Percentiles rank a stretch among this genome's conserved stretches.
Evolutionary conservation across 176 grass and related monocot species (phyloP).

Genomic region (Phyllostachys edulis): DNA sequence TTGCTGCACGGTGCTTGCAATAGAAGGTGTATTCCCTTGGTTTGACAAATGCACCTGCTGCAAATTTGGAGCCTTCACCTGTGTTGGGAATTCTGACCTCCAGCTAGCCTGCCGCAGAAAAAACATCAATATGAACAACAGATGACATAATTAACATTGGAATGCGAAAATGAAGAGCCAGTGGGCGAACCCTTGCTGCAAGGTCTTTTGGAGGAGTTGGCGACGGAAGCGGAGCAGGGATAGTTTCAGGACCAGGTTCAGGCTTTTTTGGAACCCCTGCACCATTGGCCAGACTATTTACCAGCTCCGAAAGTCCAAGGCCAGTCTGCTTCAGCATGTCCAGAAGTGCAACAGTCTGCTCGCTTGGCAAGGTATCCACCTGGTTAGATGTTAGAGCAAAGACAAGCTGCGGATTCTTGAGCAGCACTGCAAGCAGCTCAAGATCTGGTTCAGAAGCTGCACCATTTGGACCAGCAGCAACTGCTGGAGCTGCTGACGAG

Average conservation of each 20-base stretch:
- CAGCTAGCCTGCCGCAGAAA: slow-evolving; percentile 59
- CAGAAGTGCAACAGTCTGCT: slow-evolving; percentile 72
- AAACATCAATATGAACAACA: slow-evolving; percentile 26
- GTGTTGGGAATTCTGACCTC: slow-evolving; percentile 51
- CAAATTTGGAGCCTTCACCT: slow-evolving; percentile 4
- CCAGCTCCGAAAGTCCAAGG: slow-evolving; percentile 57
- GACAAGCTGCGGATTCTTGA: slow-evolving; percentile 90
- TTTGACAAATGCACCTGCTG: slow-evolving; percentile 30
- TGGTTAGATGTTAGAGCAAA: slow-evolving; percentile 83
- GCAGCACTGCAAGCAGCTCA: slow-evolving; percentile 85
- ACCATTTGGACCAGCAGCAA: slow-evolving; percentile 22
- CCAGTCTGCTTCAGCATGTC: slow-evolving; percentile 89
- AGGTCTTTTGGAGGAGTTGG: slow-evolving; percentile 73
- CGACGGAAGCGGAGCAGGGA: slow-evolving; percentile 79
- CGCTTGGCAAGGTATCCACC: slow-evolving; percentile 41
- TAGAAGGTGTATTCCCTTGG: slow-evolving; percentile 6
- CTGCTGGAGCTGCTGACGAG: slow-evolving; percentile 37
- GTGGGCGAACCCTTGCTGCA: slow-evolving; percentile 54
- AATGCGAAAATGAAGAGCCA: slow-evolving; percentile 8
- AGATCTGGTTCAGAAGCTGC: slow-evolving; percentile 54
- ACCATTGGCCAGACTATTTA: slow-evolving; percentile 38
- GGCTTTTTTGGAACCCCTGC: slow-evolving; percentile 30
- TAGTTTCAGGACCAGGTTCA: slow-evolving; percentile 26
- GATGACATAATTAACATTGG: slow-evolving; percentile 21
- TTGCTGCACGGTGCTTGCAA: slow-evolving; percentile 27